phyloP scores from a whole-genome alignment of 306 rosid species.

The Arachis stenosperma region DNA sequence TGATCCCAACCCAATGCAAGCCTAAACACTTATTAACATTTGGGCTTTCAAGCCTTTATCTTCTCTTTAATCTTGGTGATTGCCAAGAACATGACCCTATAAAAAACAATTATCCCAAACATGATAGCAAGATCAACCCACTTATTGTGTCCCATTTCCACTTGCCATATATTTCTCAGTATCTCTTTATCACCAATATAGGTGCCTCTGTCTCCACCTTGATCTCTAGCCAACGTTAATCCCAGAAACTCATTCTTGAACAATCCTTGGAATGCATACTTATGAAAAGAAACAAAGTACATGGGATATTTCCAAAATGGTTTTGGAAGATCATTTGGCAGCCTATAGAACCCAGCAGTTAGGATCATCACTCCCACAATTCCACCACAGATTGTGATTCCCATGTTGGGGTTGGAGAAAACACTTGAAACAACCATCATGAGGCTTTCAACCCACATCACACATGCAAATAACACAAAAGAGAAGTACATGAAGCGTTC shows the following conservation, averaged over 20 bases:
- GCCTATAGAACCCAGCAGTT: slow-evolving; percentile 48
- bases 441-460: slow-evolving; percentile 59
- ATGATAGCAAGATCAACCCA: slow-evolving; percentile 60
- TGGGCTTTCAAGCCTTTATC: slow-evolving; percentile 32
- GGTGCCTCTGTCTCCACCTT: background rate
- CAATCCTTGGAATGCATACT: slow-evolving; percentile 56
- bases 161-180: slow-evolving; percentile 43
- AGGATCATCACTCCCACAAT: slow-evolving; percentile 57
- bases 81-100: slow-evolving; percentile 50
- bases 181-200: slow-evolving; percentile 40
- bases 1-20: background rate
- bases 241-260: slow-evolving; percentile 64
- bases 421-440: slow-evolving; percentile 60
- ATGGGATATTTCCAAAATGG: slow-evolving; percentile 57
- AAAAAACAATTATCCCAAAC: slow-evolving; percentile 49
- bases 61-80: slow-evolving; percentile 51
- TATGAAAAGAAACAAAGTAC: slow-evolving; percentile 51
- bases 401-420: slow-evolving; percentile 49
- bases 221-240: background rate
- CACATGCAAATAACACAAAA: slow-evolving; percentile 37
- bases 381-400: slow-evolving; percentile 53
- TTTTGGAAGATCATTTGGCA: slow-evolving; percentile 51
- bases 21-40: background rate
- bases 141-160: slow-evolving; percentile 57
- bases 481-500: slow-evolving; percentile 45